phyloP scores from a whole-genome alignment of 2,329 filamentous ascomycete genomes.

The Penicillium digitatum region DNA sequence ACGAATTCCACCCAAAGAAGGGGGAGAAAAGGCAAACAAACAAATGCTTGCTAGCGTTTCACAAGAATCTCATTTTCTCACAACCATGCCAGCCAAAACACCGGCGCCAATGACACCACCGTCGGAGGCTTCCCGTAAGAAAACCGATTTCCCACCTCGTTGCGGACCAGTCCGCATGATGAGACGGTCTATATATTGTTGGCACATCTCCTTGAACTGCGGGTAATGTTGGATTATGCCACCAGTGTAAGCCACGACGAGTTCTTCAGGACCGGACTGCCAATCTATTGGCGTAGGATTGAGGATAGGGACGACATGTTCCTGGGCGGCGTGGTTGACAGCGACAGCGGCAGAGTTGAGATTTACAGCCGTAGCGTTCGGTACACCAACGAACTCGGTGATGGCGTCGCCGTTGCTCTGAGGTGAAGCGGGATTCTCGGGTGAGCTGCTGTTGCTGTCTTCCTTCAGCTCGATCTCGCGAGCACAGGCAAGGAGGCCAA shows the following conservation, averaged over 20 bases:
- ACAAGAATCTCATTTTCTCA: conserved; percentile 17
- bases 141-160: conserved; percentile 48
- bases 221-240: conserved; percentile 78
- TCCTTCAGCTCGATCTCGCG: conserved; percentile 57
- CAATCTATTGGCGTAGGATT: conserved; percentile 37
- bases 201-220: conserved; percentile 66
- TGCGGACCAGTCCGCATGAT: conserved; percentile 46
- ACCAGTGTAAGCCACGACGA: conserved; percentile 75
- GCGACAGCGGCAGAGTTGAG: neutral
- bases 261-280: conserved; percentile 51
- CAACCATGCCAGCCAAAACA: conserved; percentile 50
- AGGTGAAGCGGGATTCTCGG: conserved; percentile 29
- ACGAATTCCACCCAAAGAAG: conserved; percentile 6
- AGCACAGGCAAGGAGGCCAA: conserved; percentile 66
- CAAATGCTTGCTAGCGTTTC: neutral
- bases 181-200: conserved; percentile 60
- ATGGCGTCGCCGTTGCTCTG: conserved; percentile 25
- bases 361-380: conserved; percentile 5
- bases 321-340: conserved; percentile 15
- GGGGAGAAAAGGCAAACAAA: neutral
- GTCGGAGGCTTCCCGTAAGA: conserved; percentile 51
- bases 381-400: conserved; percentile 11
- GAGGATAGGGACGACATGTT: conserved; percentile 38
- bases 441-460: conserved; percentile 38
- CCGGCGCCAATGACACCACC: conserved; percentile 56